A percentile compares a stretch with the other conserved stretches of the same genome.
These are phyloP conservation scores for Entophlyctis luteolus DNA, from an alignment of 192 early-diverging fungal species.

Conservation along the genomic window DNA sequence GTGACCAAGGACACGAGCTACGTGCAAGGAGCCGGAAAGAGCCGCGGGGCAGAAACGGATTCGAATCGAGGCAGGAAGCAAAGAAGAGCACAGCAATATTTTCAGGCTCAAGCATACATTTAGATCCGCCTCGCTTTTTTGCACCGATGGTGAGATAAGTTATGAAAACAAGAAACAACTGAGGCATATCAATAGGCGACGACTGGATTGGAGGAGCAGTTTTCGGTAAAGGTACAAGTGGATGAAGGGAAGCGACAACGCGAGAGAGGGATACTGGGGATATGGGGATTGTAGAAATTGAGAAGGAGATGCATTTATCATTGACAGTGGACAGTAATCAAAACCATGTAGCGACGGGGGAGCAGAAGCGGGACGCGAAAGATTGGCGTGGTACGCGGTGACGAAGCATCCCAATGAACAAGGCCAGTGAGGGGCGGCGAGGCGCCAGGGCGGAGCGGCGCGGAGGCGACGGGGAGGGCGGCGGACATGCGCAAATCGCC, in stretches of 20 bases:
- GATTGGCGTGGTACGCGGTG: neutral
- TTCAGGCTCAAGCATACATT: too few species aligned
- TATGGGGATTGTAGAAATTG: neutral
- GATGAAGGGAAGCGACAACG: neutral
- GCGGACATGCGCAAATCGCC: too few species aligned
- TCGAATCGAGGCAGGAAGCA: too few species aligned
- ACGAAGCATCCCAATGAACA: neutral
- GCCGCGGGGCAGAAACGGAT: too few species aligned
- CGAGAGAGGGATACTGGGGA: neutral
- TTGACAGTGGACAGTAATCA: neutral
- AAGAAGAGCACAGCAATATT: too few species aligned
- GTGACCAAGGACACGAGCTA: too few species aligned
- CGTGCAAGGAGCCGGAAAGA: too few species aligned
- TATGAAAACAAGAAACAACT: neutral
- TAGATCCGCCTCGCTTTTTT: slow-evolving; percentile 25
- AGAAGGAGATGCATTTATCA: neutral
- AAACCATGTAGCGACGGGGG: neutral
- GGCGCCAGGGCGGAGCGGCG: neutral
- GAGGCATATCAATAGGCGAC: neutral
- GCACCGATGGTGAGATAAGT: slow-evolving; percentile 1
- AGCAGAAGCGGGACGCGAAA: neutral
- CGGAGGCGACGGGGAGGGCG: neutral
- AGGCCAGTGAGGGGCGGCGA: neutral
- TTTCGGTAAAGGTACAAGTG: neutral
- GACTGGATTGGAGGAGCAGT: slow-evolving; percentile 16